Base-by-base conservation (phyloP, 106 monocot genomes). In the Iris macrosiphon region DNA sequence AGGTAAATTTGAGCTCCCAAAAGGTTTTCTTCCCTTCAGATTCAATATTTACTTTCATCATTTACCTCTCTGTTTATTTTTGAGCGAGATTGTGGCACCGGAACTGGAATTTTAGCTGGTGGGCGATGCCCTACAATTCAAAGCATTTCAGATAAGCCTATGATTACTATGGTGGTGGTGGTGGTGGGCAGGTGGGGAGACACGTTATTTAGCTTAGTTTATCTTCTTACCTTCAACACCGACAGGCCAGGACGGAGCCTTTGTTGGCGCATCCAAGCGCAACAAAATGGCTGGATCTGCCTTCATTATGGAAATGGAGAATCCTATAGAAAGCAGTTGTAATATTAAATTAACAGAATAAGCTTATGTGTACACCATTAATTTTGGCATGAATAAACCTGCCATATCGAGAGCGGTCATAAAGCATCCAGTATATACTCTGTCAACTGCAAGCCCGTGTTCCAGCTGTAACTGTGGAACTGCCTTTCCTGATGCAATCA, bases 321-420 rank as follows among this genome's bases (percentile, higher is more conserved):
- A 98, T 29, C 96, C 96, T 98, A 64, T 51, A 29, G 20, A 67
- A 44, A 55, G n/a, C n/a, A 63, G 71, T 46, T 46, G 15, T 18
- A 7, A 4, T 7, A 18, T 46, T 46, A 10, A 35, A 10, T 35
- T 35, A n/a, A n/a, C n/a, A n/a, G n/a, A n/a, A n/a, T n/a, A n/a
- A n/a, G n/a, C n/a, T n/a, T n/a, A n/a, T n/a, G n/a, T n/a, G n/a
- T n/a, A n/a, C n/a, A n/a, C n/a, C n/a, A n/a, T n/a, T n/a, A n/a
- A 46, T 4, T 32, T 27, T 55, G 44, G 17, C n/a, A 46, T 31
- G 3, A 75, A 79, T 63, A 54, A 27, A 98, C 96, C 96, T 63
- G 86, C 87, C 96, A 98, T 98, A 63, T 98, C 96, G 49, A 98
- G 90, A 50, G 90, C 90, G 22, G 96, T 98, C 83, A 98, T 80